phyloP scores from a whole-genome alignment of 2,329 filamentous ascomycete genomes.

The Penicillium sp. region DNA sequence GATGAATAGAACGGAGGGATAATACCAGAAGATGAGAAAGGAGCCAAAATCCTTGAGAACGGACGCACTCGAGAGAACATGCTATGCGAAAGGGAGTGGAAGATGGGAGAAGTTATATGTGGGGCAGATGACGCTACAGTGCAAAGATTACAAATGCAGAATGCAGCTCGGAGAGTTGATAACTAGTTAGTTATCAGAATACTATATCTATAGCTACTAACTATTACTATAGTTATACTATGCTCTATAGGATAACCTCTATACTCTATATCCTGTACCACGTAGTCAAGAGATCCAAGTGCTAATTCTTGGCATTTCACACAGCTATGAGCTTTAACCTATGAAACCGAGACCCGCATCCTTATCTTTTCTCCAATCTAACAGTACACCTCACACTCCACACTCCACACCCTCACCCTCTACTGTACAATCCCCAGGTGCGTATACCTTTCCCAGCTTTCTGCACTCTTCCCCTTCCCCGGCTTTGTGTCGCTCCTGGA shows the following conservation, averaged over 20 bases:
- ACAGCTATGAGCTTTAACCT: background rate
- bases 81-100: constrained; percentile 1
- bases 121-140: constrained; percentile 11
- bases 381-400: too few species aligned
- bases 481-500: constrained; percentile 2
- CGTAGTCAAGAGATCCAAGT: background rate
- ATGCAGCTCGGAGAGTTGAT: too few species aligned
- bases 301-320: background rate
- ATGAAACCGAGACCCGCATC: background rate
- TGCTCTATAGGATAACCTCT: too few species aligned
- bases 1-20: background rate
- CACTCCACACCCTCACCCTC: background rate
- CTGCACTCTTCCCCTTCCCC: constrained; percentile 11
- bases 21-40: constrained; percentile 19
- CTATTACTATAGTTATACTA: too few species aligned
- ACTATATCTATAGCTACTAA: too few species aligned
- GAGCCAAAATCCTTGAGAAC: constrained; percentile 24
- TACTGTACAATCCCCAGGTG: constrained; percentile 10
- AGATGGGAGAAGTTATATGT: constrained; percentile 10
- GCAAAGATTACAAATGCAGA: background rate
- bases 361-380: background rate
- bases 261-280: background rate
- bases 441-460: constrained; percentile 3
- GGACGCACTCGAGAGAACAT: constrained; percentile 24
- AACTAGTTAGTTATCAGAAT: too few species aligned